Evolutionary conservation across 345 rosid genomes (phyloP).

Genomic region (Physaria fendleri): DNA sequence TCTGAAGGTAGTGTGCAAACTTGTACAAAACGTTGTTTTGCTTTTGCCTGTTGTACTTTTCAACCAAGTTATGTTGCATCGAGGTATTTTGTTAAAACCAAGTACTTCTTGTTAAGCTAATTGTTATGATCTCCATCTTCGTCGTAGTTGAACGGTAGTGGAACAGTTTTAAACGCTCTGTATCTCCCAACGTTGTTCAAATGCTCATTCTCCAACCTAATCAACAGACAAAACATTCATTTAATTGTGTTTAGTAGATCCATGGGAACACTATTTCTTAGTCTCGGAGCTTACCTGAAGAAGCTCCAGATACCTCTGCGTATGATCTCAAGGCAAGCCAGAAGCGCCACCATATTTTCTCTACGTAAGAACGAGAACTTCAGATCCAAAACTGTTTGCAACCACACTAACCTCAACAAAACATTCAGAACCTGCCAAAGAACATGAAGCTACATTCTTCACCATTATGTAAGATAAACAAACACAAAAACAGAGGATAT

Average conservation of each 20-base stretch:
- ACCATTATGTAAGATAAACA: background rate
- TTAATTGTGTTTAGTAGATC: background rate
- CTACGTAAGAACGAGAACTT: slow-evolving; percentile 29
- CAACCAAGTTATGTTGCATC: background rate
- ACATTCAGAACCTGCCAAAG: slow-evolving; percentile 41
- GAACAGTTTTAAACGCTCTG: slow-evolving; percentile 64
- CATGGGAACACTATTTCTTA: background rate
- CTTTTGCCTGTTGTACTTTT: background rate
- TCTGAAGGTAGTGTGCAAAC: background rate
- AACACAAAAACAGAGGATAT: background rate
- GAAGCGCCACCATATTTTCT: slow-evolving; percentile 35
- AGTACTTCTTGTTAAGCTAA: background rate
- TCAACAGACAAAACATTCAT: background rate
- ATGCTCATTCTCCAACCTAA: slow-evolving; percentile 66
- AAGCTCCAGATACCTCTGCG: slow-evolving; percentile 74
- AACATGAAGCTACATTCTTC: background rate
- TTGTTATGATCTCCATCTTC: slow-evolving; percentile 39
- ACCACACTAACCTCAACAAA: slow-evolving; percentile 61
- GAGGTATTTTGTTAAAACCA: background rate
- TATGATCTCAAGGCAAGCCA: slow-evolving; percentile 63
- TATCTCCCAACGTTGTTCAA: slow-evolving; percentile 61
- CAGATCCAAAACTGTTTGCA: slow-evolving; percentile 47
- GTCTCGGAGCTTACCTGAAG: slow-evolving; percentile 38
- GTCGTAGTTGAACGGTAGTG: slow-evolving; percentile 53
- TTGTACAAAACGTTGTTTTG: background rate